Evolutionary conservation across 768 basidiomycete species (phyloP), one percentile per base, ranked within the genome.

Genomic region (Udeniomyces megalosporus): DNA sequence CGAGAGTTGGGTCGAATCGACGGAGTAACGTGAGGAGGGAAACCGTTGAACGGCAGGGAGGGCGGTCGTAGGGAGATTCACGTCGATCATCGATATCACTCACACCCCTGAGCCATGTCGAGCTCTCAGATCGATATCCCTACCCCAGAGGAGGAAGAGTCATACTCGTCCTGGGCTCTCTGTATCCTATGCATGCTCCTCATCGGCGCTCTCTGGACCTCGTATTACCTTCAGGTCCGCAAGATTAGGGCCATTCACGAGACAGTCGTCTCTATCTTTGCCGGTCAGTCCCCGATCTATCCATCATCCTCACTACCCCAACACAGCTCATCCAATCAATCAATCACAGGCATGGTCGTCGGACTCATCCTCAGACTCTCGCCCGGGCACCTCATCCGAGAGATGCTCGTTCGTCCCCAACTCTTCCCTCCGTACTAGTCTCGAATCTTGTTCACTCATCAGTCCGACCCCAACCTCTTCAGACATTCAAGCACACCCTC

Each of bases 211-310:
- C 81, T 99, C 62, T 88, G 85, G 81, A 95, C 90, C 24, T 91
- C 88, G 29, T 99, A 99, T 77, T 97, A 96, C 71, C 82, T 99
- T 4, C 92, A 97, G 78, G 88, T 96, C 70, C 90, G 92, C 73
- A 80, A 86, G 54, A 99, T 99, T 76, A 82, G 91, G 60, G 86
- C 88, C 20, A 81, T 99, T 14, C 91, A 99, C 69, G 95, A 99
- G 75, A 99, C 95, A 0, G 78, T 96, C 32, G 87, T 99, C 22
- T 86, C 92, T 24, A 90, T 97, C 67, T 82, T 91, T 71, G 90
- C 91, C 7, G 91, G 73, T 71, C 7, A 22, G 70, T 56, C 45
- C 6, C 3, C 57, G 11, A 17, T 7, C n/a, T n/a, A 50, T 42
- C 17, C 31, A n/a, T 22, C 32, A 2, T 61, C 29, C 28, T n/a